phyloP scores from a whole-genome alignment of 306 rosid species.

The Cucurbita moschata region DNA sequence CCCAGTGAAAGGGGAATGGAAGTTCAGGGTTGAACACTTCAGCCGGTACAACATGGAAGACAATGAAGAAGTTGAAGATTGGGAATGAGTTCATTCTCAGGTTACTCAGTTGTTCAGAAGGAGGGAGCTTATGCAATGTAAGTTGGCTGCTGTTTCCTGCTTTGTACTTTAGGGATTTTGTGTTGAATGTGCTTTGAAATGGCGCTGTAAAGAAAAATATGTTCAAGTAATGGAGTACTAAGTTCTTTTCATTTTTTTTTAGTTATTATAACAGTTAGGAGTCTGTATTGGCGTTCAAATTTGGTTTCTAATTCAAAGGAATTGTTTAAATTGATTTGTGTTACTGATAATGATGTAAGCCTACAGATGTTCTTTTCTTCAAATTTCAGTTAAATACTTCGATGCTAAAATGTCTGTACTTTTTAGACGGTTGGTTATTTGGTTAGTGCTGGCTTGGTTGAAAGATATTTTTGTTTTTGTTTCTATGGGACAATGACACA shows the following conservation, averaged over 20 bases:
- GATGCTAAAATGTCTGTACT: neutral
- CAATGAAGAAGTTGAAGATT: conserved; percentile 20
- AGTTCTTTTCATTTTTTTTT: neutral
- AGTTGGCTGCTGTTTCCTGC: neutral
- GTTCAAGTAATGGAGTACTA: neutral
- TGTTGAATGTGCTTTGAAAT: neutral
- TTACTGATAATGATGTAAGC: neutral
- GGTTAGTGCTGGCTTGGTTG: no score
- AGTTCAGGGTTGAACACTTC: conserved; percentile 74
- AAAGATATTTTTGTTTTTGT: no score
- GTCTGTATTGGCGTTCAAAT: neutral
- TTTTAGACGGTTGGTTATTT: no score
- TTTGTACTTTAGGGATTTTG: neutral
- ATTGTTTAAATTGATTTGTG: neutral
- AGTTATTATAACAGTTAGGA: neutral
- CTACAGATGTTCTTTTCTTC: neutral
- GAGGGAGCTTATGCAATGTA: conserved; percentile 2
- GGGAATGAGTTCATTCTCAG: neutral
- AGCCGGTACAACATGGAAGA: conserved; percentile 46
- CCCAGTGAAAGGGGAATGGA: conserved; percentile 80
- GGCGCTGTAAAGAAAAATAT: neutral
- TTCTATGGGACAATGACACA: no score
- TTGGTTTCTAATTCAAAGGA: neutral
- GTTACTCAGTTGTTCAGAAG: neutral
- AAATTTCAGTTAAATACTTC: neutral